These are phyloP conservation scores for Microdochium nivale DNA, from an alignment of 2,329 filamentous ascomycete genomes.

Conservation along the genomic window DNA sequence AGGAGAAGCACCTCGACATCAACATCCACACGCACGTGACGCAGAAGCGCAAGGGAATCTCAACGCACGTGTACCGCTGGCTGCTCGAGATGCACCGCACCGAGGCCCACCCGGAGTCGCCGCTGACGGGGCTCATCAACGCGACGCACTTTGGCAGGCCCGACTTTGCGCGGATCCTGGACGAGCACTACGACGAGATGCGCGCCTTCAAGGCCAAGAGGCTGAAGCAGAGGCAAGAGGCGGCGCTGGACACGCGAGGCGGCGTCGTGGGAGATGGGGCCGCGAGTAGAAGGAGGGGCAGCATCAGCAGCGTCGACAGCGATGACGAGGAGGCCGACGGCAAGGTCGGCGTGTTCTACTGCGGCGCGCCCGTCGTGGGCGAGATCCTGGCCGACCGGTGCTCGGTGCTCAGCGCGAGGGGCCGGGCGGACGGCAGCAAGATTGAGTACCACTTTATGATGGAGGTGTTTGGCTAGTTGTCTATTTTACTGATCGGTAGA, in stretches of 20 bases:
- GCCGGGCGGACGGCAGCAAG: slow-evolving; percentile 39
- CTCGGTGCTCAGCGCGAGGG: slow-evolving; percentile 37
- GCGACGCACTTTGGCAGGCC: slow-evolving; percentile 45
- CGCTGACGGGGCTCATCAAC: slow-evolving; percentile 44
- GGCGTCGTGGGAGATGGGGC: not conserved
- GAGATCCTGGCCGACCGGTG: slow-evolving; percentile 47
- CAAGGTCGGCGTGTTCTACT: slow-evolving; percentile 48
- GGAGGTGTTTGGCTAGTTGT: slow-evolving; percentile 48
- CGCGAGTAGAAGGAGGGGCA: too few species aligned
- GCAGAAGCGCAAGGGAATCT: slow-evolving; percentile 42
- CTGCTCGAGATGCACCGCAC: slow-evolving; percentile 48
- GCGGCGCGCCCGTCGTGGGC: slow-evolving; percentile 45
- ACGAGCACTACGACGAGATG: slow-evolving; percentile 46
- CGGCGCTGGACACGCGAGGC: not conserved
- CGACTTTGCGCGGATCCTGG: slow-evolving; percentile 42
- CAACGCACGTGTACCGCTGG: slow-evolving; percentile 45
- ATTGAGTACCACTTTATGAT: slow-evolving; percentile 50
- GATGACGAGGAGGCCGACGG: slow-evolving; percentile 31
- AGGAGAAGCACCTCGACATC: slow-evolving; percentile 33
- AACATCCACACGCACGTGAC: slow-evolving; percentile 49
- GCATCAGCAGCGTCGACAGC: not conserved
- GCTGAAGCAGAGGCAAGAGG: not conserved
- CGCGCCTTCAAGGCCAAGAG: not conserved
- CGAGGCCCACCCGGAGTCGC: slow-evolving; percentile 37
- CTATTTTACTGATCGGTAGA: too few species aligned